Percentiles rank a stretch among this genome's conserved stretches.
Conservation (phyloP, 139 green algal species). For the Tetradesmus obliquus region DNA sequence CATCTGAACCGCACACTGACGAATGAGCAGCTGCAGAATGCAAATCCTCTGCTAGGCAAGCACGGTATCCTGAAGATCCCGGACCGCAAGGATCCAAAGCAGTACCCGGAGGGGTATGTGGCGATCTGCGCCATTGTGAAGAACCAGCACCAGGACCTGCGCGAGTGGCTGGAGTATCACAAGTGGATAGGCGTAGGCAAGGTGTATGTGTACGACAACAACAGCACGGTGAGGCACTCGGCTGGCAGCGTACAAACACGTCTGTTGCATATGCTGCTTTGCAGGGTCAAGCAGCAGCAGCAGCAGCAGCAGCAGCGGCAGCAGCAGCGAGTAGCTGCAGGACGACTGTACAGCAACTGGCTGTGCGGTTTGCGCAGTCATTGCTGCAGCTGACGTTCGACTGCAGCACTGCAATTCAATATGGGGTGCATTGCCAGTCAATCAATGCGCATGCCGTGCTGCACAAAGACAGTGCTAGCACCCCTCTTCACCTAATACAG, state of each 20-base stretch:
- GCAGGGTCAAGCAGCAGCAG: background rate
- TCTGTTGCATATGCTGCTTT: background rate
- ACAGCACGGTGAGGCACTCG: constrained; percentile 40
- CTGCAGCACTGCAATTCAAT: no score
- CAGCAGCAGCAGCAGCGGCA: background rate
- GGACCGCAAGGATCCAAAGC: background rate
- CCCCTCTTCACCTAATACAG: no score
- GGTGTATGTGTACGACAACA: constrained; percentile 66
- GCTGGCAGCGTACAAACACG: no score
- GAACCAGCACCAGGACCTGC: constrained; percentile 56
- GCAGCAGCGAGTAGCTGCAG: background rate
- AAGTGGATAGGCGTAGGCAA: constrained; percentile 49
- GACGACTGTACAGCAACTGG: no score
- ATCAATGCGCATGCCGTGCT: no score
- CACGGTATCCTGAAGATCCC: constrained; percentile 15
- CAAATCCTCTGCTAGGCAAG: constrained; percentile 29
- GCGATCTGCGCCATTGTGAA: constrained; percentile 56
- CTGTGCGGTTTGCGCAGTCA: no score
- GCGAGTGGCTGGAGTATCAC: constrained; percentile 65
- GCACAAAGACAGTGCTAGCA: no score
- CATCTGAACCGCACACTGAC: background rate
- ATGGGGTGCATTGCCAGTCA: no score
- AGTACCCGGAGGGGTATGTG: constrained; percentile 48
- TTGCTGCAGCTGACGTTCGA: no score
- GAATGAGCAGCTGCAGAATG: constrained; percentile 34